phyloP scores from a whole-genome alignment of 2,329 filamentous ascomycete genomes.

The Curvularia sp. region DNA sequence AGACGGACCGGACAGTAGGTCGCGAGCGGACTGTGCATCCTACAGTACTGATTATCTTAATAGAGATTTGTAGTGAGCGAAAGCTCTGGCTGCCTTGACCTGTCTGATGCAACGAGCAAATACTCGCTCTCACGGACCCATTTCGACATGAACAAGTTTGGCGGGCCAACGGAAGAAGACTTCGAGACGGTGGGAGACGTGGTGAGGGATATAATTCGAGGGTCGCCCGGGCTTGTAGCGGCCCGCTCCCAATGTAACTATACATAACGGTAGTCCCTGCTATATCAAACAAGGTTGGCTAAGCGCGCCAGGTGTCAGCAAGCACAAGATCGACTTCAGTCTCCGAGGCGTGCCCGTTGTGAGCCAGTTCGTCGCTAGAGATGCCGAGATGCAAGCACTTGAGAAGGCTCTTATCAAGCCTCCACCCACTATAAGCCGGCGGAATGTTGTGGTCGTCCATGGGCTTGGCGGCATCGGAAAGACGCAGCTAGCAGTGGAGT shows the following conservation, averaged over 20 bases:
- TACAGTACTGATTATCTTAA: background rate
- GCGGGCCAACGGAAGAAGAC: constrained; percentile 28
- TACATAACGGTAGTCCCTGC: constrained; percentile 6
- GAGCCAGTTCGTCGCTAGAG: constrained; percentile 28
- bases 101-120: constrained; percentile 21
- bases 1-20: constrained; percentile 28
- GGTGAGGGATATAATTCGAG: constrained; percentile 25
- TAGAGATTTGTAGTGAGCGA: constrained; percentile 33
- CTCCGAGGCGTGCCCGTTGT: constrained; percentile 18
- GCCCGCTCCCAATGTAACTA: constrained; percentile 28
- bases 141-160: constrained; percentile 38
- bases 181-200: constrained; percentile 30
- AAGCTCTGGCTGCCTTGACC: constrained; percentile 30
- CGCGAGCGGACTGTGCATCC: background rate
- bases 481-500: constrained; percentile 20
- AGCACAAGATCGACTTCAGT: constrained; percentile 23
- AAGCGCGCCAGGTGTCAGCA: constrained; percentile 8
- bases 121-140: constrained; percentile 32
- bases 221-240: constrained; percentile 14
- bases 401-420: constrained; percentile 25
- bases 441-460: constrained; percentile 26
- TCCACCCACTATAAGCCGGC: constrained; percentile 14
- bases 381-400: constrained; percentile 28
- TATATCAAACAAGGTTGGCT: constrained; percentile 3
- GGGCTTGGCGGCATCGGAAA: constrained; percentile 17